Evolutionary conservation across 2,329 filamentous ascomycete genomes (phyloP), one percentile per base, ranked within the genome.

Genomic region (Rutstroemia sp.): DNA sequence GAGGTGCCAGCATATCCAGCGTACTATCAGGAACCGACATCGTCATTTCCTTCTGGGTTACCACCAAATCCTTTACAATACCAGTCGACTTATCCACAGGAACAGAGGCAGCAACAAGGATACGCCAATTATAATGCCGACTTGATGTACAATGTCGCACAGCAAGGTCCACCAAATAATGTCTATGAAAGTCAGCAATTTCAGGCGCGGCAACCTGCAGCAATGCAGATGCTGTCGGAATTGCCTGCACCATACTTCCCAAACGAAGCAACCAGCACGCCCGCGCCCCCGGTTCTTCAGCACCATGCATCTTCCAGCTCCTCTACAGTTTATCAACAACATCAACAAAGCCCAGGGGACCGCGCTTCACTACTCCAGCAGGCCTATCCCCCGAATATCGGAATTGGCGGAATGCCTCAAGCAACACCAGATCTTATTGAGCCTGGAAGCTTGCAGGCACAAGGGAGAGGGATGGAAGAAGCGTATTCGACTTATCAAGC

Each of bases 141-240:
- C 61, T 83, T 92, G 75, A 86, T 94, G 80, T 95, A 95, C 76
- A 86, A 84, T 74, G 86, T 92, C 67, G 76, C 79, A 68, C 84
- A 85, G 69, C 76, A 83, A 67, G 76, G 75, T 60, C 74, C 78
- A 61, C 81, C 82, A 73, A 76, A 75, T 73, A 71, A 82, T 75
- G 77, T 86, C 73, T 95, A 95, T 75, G 88, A 92, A 68, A 82
- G 85, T 70, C 80, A 84, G 73, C 86, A 86, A 69, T 95, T 90
- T 75, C 80, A 85, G 68, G 76, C 84, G 64, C 85, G 87, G 76
- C 88, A 90, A 69, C 81, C 86, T 73, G 83, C 87, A 78, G 82
- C 81, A 59, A 82, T 94, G 74, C 87, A 90, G 70, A 88, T 90
- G 74, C 78, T 92, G 71, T 76, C 84, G 69, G 83, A 90, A 71